A percentile compares a stretch with the other conserved stretches of the same genome.
phyloP scores from a whole-genome alignment of 257 asterid species.

The Gentiana macrophylla region DNA sequence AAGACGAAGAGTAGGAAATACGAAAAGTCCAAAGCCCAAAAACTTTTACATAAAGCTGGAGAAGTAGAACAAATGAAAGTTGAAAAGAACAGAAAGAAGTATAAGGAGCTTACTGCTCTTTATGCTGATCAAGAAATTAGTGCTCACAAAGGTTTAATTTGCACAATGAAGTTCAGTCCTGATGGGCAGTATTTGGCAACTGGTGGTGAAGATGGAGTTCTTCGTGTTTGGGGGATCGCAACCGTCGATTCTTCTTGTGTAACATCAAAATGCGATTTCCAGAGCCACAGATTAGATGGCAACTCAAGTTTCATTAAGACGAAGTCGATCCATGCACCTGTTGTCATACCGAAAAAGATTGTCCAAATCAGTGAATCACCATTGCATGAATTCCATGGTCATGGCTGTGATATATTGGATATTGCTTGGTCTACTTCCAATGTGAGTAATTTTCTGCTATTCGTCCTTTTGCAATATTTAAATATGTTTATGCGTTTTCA shows the following conservation, averaged over 20 bases:
- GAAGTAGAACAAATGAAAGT: slow-evolving; percentile 18
- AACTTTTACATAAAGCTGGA: slow-evolving; percentile 7
- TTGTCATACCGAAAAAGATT: slow-evolving; percentile 44
- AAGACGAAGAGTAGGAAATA: slow-evolving; percentile 15
- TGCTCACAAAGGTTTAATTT: slow-evolving; percentile 54
- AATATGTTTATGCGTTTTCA: too few relatives aligned
- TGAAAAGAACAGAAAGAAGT: slow-evolving; percentile 33
- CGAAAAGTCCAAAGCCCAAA: slow-evolving; percentile 14
- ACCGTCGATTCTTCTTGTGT: slow-evolving; percentile 19
- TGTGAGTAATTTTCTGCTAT: slow-evolving; percentile 28
- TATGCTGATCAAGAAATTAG: slow-evolving; percentile 44
- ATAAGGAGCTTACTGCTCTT: slow-evolving; percentile 41
- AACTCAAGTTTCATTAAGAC: slow-evolving; percentile 10
- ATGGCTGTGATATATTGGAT: slow-evolving; percentile 49
- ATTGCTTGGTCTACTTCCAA: slow-evolving; percentile 83
- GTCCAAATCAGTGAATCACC: slow-evolving; percentile 54
- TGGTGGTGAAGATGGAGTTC: slow-evolving; percentile 77
- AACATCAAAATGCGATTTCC: slow-evolving; percentile 12
- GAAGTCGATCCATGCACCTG: slow-evolving; percentile 17
- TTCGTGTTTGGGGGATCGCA: slow-evolving; percentile 53
- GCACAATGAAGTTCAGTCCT: slow-evolving; percentile 76
- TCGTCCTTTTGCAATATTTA: neutral
- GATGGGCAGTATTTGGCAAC: slow-evolving; percentile 68
- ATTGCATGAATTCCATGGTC: slow-evolving; percentile 46
- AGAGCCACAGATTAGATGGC: slow-evolving; percentile 7